Conservation (phyloP, 768 basidiomycete species). For the Gloeophyllum trabeum region DNA sequence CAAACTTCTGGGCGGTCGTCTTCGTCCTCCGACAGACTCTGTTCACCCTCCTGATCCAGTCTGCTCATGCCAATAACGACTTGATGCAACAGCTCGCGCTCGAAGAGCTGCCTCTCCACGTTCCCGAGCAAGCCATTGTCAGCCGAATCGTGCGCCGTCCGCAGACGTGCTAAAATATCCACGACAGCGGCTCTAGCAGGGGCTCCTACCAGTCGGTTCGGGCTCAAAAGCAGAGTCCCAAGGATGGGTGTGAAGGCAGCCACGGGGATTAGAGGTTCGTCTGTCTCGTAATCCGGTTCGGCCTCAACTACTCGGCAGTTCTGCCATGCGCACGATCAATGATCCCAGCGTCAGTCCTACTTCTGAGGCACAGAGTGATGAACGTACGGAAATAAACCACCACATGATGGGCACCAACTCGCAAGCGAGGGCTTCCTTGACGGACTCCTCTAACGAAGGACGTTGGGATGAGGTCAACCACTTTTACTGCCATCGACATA, state of each 20-base stretch:
- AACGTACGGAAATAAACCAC: slow-evolving; percentile 75
- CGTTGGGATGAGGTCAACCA: too few species aligned
- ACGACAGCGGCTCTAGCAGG: slow-evolving; percentile 70
- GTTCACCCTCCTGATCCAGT: slow-evolving; percentile 26
- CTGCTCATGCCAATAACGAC: slow-evolving; percentile 86
- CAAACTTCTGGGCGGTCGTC: neutral
- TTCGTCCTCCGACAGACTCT: slow-evolving; percentile 3
- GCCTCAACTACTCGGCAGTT: slow-evolving; percentile 59
- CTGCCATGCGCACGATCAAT: too few species aligned
- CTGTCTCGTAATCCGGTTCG: slow-evolving; percentile 20
- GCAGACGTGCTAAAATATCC: slow-evolving; percentile 61
- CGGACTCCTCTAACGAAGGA: slow-evolving; percentile 65
- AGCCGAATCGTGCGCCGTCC: slow-evolving; percentile 38
- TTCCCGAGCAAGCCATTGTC: slow-evolving; percentile 35
- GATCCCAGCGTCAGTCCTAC: too few species aligned
- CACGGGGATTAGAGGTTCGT: slow-evolving; percentile 44
- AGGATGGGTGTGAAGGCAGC: slow-evolving; percentile 88
- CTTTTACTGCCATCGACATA: slow-evolving; percentile 26
- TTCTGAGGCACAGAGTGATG: neutral
- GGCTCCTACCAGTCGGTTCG: slow-evolving; percentile 62
- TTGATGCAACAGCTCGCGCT: slow-evolving; percentile 73
- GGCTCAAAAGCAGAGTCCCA: slow-evolving; percentile 77
- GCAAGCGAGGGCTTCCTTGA: slow-evolving; percentile 79
- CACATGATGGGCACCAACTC: slow-evolving; percentile 77
- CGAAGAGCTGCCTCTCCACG: slow-evolving; percentile 53